These are phyloP conservation scores for Phoenix dactylifera DNA, from an alignment of 176 grass and related monocot genomes.

Conservation along the genomic window DNA sequence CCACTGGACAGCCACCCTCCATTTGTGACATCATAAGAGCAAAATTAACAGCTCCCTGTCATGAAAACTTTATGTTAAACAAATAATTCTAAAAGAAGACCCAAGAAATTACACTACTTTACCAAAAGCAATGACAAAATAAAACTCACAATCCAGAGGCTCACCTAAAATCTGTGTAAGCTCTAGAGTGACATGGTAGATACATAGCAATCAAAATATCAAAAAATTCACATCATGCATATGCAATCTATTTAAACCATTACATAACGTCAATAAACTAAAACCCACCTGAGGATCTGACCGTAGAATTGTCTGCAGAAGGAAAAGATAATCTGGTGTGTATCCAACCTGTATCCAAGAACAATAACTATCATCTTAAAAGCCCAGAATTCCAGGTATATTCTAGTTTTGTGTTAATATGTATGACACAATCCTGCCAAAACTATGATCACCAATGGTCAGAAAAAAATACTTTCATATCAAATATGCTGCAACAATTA, in stretches of 20 bases:
- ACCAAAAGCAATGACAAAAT: too few relatives aligned
- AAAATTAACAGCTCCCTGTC: slow-evolving; percentile 93
- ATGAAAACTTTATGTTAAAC: slow-evolving; percentile 4
- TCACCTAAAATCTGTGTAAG: too few relatives aligned
- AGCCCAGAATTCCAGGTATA: too few relatives aligned
- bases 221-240: too few relatives aligned
- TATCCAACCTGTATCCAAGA: slow-evolving; percentile 69
- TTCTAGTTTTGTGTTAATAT: too few relatives aligned
- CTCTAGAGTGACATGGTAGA: too few relatives aligned
- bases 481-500: slow-evolving; percentile 14
- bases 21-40: slow-evolving; percentile 99
- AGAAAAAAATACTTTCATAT: not conserved
- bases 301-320: slow-evolving; percentile 84
- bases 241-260: too few relatives aligned
- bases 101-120: not conserved
- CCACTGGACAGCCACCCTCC: slow-evolving; percentile 86
- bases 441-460: too few relatives aligned
- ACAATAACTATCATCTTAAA: not conserved
- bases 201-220: too few relatives aligned
- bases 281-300: slow-evolving; percentile 79
- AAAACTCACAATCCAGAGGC: too few relatives aligned
- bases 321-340: slow-evolving; percentile 89
- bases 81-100: slow-evolving; percentile 4
- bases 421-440: too few relatives aligned
- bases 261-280: not conserved